A percentile compares a stretch with the other conserved stretches of the same genome.
phyloP scores from a whole-genome alignment of 306 rosid genomes.

The Myrica gale region DNA sequence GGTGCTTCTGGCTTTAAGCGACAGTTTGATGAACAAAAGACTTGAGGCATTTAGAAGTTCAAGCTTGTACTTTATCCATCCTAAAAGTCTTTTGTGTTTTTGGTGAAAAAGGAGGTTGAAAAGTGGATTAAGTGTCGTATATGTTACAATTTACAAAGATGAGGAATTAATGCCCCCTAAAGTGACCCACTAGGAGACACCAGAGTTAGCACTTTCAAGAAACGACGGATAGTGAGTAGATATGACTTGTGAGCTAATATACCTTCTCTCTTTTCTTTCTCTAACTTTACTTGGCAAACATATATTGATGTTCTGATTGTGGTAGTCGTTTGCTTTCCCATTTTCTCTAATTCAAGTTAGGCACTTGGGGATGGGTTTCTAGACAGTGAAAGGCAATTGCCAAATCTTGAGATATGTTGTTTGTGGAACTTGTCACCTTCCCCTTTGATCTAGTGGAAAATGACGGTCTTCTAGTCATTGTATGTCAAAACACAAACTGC shows the following conservation, averaged over 20 bases:
- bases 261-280: neutral
- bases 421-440: neutral
- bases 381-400: neutral
- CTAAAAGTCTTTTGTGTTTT: neutral
- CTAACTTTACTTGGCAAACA: neutral
- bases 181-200: neutral
- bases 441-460: neutral
- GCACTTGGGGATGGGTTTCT: neutral
- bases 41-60: neutral
- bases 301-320: neutral
- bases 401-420: neutral
- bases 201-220: neutral
- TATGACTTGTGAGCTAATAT: neutral
- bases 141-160: neutral
- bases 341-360: neutral
- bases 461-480: neutral
- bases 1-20: neutral
- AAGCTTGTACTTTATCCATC: neutral
- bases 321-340: neutral
- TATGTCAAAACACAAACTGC: neutral
- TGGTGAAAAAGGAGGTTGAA: neutral
- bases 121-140: neutral
- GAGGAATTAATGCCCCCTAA: neutral
- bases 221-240: neutral
- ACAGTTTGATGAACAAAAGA: neutral